phyloP scores from a whole-genome alignment of 163 green algal species.

The Dunaliella salina region DNA sequence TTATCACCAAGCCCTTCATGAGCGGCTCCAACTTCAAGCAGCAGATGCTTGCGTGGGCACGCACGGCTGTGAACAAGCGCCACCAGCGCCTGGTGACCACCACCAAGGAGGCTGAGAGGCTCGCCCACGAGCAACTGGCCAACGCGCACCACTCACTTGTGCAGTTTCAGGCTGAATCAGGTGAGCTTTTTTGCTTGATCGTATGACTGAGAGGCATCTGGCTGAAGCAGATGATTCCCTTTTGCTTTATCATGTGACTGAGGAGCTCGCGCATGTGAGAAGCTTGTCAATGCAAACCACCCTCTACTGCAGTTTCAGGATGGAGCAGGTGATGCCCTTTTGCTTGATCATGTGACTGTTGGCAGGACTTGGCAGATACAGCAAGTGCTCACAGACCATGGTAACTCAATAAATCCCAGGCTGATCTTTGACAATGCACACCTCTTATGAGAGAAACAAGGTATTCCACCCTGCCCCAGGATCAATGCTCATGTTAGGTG shows the following conservation, averaged over 20 bases:
- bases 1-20: constrained; percentile 68
- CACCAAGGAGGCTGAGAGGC: not conserved
- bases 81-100: not conserved
- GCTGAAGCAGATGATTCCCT: not conserved
- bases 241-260: no score
- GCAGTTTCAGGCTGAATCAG: not conserved
- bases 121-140: not conserved
- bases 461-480: no score
- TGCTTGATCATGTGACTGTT: no score
- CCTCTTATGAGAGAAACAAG: no score
- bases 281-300: not conserved
- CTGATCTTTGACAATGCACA: no score
- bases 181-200: not conserved
- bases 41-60: constrained; percentile 53
- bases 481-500: no score
- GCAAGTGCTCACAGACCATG: no score
- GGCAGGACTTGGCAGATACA: no score
- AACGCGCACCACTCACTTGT: not conserved
- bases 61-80: not conserved
- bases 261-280: not conserved
- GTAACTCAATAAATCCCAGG: no score
- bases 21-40: constrained; percentile 41
- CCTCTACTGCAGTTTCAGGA: not conserved
- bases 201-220: not conserved
- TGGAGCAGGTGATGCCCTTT: not conserved